phyloP scores from a whole-genome alignment of 345 rosid genomes.

The Aquilaria malaccensis region DNA sequence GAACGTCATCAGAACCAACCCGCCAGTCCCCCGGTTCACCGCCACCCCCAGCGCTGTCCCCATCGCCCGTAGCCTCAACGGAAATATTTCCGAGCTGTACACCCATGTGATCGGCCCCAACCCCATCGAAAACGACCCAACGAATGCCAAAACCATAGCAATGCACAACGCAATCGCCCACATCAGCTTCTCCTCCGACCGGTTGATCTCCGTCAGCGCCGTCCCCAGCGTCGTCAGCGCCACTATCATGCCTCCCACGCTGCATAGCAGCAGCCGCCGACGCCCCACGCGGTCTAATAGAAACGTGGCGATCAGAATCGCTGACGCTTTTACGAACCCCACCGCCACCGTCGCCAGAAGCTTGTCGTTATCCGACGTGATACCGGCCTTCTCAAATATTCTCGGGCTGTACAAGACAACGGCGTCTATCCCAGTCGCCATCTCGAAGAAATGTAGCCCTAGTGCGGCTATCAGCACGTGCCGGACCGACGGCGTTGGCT shows the following conservation, averaged over 20 bases:
- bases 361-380: slow-evolving; percentile 26
- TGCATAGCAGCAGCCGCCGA: slow-evolving; percentile 57
- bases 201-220: slow-evolving; percentile 40
- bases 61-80: slow-evolving; percentile 67
- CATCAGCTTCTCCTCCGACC: slow-evolving; percentile 25
- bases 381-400: slow-evolving; percentile 65
- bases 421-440: slow-evolving; percentile 72
- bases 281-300: slow-evolving; percentile 63
- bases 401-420: slow-evolving; percentile 75
- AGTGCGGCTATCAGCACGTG: slow-evolving; percentile 55
- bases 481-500: slow-evolving; percentile 58
- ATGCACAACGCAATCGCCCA: slow-evolving; percentile 64
- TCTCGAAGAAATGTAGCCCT: slow-evolving; percentile 81
- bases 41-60: slow-evolving; percentile 58
- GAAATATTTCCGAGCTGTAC: slow-evolving; percentile 82
- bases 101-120: slow-evolving; percentile 87
- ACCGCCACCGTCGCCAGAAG: slow-evolving; percentile 76
- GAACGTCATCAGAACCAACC: slow-evolving; percentile 51
- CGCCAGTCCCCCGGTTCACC: slow-evolving; percentile 62
- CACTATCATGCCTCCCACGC: slow-evolving; percentile 60
- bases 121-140: slow-evolving; percentile 74
- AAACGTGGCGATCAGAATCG: slow-evolving; percentile 67
- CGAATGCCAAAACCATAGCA: slow-evolving; percentile 43
- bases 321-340: slow-evolving; percentile 53
- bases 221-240: slow-evolving; percentile 40